Base-by-base conservation (phyloP, 2,329 filamentous ascomycete genomes). In the Thermochaetoides dissita region DNA sequence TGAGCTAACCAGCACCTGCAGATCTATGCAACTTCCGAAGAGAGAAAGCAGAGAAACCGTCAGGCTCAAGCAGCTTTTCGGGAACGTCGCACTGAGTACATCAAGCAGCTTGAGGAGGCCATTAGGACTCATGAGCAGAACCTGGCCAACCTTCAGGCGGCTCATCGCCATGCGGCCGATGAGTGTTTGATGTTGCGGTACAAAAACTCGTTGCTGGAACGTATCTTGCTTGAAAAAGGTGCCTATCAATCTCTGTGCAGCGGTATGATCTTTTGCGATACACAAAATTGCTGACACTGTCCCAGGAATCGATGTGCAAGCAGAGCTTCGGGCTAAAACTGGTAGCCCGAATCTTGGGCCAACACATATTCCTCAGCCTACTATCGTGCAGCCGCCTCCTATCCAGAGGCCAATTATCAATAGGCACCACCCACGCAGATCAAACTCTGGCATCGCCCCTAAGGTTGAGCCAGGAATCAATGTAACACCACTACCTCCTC, bases 21-120 rank as follows among this genome's bases (percentile, higher is more conserved):
- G 89, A 95, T 95, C 50, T 98, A 98, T 72, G 91, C 91, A 42
- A 98, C 91, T 32, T 96, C 91, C 8, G 91, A 98, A 63, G 91
- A 98, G 65, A 81, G 91, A 57, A 96, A 98, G 68, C 91, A 96
- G 66, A 79, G 91, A 51, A 98, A 98, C 60, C 74, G 91, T 54
- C 91, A 96, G 67, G 91, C 91, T 38, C 91, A 98, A 65, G 91
- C 91, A 42, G 91, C 91, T 44, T 98, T 98, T 58, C 81, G 91
- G 53, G 91, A 98, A 66, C 82, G 91, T 51, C 81, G 91, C 45
- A 96, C 89, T 42, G 91, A 98, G 68, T 98, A 98, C 63, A 98
- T 98, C 68, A 96, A 96, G 68, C 91, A 98, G 63, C 75, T 98
- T 28, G 91, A 98, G 66, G 86, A 89, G 54, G 94, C 88, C 43